A percentile compares a stretch with the other conserved stretches of the same genome.
Evolutionary conservation across 257 asterid species (phyloP).

Genomic region (Plantago elongata): DNA sequence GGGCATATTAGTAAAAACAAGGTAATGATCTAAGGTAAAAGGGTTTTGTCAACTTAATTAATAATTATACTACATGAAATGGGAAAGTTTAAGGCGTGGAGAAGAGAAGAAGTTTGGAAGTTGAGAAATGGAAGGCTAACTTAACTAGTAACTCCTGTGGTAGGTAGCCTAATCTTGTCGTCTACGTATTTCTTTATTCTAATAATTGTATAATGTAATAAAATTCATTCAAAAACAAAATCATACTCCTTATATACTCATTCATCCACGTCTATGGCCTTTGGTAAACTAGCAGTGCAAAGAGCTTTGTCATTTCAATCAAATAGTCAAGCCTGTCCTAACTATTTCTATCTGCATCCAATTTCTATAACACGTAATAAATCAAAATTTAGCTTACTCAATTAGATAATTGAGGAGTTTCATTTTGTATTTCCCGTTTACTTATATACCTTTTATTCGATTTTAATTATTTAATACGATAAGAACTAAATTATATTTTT

Average conservation of each 20-base stretch:
- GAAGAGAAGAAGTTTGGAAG: conserved; percentile 15
- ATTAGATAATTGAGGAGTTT: too few species aligned
- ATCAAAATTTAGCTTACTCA: too few species aligned
- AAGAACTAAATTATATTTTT: too few species aligned
- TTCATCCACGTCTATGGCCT: conserved; percentile 20
- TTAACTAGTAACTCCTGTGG: too few species aligned
- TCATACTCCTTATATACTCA: not conserved
- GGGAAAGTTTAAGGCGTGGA: conserved; percentile 13
- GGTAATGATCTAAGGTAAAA: not conserved
- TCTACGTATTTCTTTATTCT: conserved; percentile 7
- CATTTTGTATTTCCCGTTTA: too few species aligned
- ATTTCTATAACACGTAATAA: not conserved
- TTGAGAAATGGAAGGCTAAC: conserved; percentile 44
- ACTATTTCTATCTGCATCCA: conserved; percentile 23
- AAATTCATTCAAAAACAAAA: too few species aligned
- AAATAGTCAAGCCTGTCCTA: conserved; percentile 53
- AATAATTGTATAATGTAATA: not conserved
- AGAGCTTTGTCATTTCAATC: conserved; percentile 12
- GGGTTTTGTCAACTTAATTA: conserved; percentile 6
- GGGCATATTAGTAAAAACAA: not conserved
- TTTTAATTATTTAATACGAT: too few species aligned
- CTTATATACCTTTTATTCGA: too few species aligned
- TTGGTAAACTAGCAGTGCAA: conserved; percentile 30
- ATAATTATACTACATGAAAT: not conserved
- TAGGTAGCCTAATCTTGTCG: conserved; percentile 69